Conservation (phyloP, 768 basidiomycete species). For the Collybiopsis confluens region DNA sequence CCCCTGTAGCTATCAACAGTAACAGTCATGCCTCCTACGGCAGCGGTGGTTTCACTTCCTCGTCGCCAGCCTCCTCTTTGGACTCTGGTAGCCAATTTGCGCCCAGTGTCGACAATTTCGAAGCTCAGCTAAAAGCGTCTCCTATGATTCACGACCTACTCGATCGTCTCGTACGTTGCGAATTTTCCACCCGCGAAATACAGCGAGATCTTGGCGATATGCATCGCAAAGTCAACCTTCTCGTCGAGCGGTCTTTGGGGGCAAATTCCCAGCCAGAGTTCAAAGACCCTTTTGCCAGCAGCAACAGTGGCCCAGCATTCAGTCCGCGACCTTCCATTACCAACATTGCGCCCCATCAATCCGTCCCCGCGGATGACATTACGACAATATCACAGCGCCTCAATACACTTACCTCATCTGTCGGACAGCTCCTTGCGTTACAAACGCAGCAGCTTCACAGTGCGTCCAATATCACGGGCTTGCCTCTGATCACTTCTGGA, state of each 20-base stretch:
- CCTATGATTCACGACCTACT: conserved; percentile 74
- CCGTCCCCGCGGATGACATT: conserved; percentile 65
- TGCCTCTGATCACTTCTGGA: conserved; percentile 35
- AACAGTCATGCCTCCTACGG: conserved; percentile 39
- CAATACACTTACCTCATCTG: conserved; percentile 76
- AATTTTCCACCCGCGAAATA: conserved; percentile 65
- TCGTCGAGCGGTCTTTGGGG: conserved; percentile 64
- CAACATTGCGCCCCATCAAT: conserved; percentile 70
- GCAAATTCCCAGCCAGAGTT: conserved; percentile 61
- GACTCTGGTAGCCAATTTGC: conserved; percentile 68
- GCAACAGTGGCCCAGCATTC: conserved; percentile 26
- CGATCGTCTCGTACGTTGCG: conserved; percentile 69
- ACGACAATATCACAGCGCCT: conserved; percentile 73
- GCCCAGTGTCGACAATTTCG: conserved; percentile 53
- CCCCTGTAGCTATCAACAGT: conserved; percentile 37
- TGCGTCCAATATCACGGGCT: conserved; percentile 32
- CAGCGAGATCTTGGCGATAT: conserved; percentile 72
- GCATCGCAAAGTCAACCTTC: conserved; percentile 70
- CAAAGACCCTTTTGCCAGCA: conserved; percentile 69
- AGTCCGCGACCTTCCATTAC: conserved; percentile 62
- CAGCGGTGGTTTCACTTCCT: conserved; percentile 46
- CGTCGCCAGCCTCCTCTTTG: conserved; percentile 76
- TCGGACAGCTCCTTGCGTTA: conserved; percentile 77
- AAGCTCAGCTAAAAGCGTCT: conserved; percentile 70
- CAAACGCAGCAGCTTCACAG: conserved; percentile 71